phyloP scores from a whole-genome alignment of 257 asterid genomes.

The Jasminum sambac region DNA sequence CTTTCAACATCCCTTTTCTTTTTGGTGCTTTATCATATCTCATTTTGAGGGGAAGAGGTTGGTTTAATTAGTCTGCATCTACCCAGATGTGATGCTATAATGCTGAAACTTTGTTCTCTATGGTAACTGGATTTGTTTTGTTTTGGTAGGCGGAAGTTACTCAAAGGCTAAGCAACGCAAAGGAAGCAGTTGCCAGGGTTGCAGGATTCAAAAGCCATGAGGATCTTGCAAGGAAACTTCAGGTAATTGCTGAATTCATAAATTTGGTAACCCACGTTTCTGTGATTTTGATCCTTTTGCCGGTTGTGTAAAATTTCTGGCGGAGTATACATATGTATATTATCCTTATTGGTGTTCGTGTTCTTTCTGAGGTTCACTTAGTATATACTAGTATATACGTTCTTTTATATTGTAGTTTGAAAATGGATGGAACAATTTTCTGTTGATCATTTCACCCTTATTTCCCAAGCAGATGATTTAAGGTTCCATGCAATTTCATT shows the following conservation, averaged over 20 bases:
- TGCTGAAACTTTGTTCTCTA: not conserved
- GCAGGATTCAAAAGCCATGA: conserved; percentile 69
- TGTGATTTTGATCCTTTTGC: not conserved
- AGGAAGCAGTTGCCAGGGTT: conserved; percentile 42
- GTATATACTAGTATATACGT: not conserved
- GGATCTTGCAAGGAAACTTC: conserved; percentile 80
- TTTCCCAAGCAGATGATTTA: not conserved
- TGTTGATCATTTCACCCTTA: not conserved
- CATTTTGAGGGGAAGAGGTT: not conserved
- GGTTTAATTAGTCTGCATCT: not conserved
- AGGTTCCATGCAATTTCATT: not conserved
- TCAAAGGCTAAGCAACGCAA: conserved; percentile 63
- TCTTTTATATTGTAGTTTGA: not conserved
- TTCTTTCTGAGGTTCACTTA: not conserved
- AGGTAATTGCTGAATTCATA: conserved; percentile 35
- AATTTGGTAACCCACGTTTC: not conserved
- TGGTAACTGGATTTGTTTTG: not conserved
- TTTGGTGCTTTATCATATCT: not conserved
- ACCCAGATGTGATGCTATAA: not conserved
- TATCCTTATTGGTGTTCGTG: not conserved
- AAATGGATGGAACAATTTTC: not conserved
- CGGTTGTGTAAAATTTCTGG: not conserved
- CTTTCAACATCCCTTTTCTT: not conserved
- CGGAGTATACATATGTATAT: not conserved
- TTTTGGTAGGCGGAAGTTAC: conserved; percentile 75